Base-by-base conservation (phyloP, 345 rosid species). In the Camelina hispida region DNA sequence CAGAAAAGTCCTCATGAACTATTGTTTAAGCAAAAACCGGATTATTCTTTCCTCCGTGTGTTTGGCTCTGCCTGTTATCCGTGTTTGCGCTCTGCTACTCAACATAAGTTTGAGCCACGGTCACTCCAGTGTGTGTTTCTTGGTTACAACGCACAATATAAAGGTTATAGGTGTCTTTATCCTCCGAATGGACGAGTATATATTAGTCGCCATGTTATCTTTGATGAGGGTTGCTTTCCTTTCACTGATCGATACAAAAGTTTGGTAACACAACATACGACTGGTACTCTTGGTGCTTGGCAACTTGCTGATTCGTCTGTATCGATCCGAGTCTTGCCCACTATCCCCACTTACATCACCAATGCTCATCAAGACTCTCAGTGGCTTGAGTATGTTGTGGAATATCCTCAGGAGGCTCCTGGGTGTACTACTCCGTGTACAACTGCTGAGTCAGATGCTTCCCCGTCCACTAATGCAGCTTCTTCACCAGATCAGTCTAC, bases 71-170 rank as follows among this genome's bases (percentile, higher is more conserved):
- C 48, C 0, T 44, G 48, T 15, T 44, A 44, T 15, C 17, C 48
- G 0, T 44, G 8, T 14, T 8, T 44, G 1, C n/a, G 48, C 0
- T 2, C 48, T 1, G 15, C 1, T 7, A 15, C 17, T 4, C 7
- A 44, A 6, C 2, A 44, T 1, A 44, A 44, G 7, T 1, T 44
- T 15, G 48, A 44, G 5, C 48, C 48, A 15, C n/a, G 17, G 0
- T 44, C 48, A 1, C 8, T 44, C 0, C n/a, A 44, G 0, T 44
- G 17, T 15, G 48, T 15, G 0, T 44, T 44, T 6, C 2, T 44
- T 1, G 47, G 47, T 0, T 43, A 43, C 5, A 5, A 43, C 14
- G 6, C 15, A 3, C 15, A 43, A 1, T 43, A 44, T 1, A 44
- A 44, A 1, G 48, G 48, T 0, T 44, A 44, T 14, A 15, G 44